These are phyloP conservation scores for Austroboletus niveus DNA, from an alignment of 1,284 basidiomycete genomes.

Conservation along the genomic window DNA sequence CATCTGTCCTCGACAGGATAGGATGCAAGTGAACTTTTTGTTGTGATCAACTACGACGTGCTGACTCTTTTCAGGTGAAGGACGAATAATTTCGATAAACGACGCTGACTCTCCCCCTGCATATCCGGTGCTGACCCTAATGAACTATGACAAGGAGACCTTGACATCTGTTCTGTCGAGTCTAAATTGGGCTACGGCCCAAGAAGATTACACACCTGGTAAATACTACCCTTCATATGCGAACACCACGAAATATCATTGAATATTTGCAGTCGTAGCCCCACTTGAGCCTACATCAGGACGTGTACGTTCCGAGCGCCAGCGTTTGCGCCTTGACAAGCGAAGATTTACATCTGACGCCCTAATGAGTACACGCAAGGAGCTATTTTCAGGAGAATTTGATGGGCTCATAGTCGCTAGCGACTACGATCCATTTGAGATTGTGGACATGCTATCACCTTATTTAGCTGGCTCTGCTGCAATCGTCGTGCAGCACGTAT, in stretches of 20 bases:
- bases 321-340: conserved; percentile 67
- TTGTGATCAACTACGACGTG: not conserved
- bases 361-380: conserved; percentile 67
- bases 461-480: conserved; percentile 85
- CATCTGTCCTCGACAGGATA: conserved; percentile 82
- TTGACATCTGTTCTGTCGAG: conserved; percentile 59
- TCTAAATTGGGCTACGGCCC: conserved; percentile 90
- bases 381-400: conserved; percentile 86
- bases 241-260: not conserved
- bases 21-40: conserved; percentile 55
- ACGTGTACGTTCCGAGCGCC: conserved; percentile 64
- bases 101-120: conserved; percentile 93
- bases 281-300: conserved; percentile 55
- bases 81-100: conserved; percentile 82
- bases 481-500: conserved; percentile 85
- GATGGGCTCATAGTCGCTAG: conserved; percentile 86
- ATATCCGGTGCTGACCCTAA: conserved; percentile 79
- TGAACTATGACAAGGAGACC: conserved; percentile 79
- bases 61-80: conserved; percentile 54
- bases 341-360: conserved; percentile 62
- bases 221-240: conserved; percentile 24
- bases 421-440: conserved; percentile 84
- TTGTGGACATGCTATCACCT: conserved; percentile 71
- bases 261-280: conserved; percentile 45
- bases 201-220: conserved; percentile 75